Conservation (phyloP, 495 filamentous ascomycete genomes). For the Neurospora tetrasperma region DNA sequence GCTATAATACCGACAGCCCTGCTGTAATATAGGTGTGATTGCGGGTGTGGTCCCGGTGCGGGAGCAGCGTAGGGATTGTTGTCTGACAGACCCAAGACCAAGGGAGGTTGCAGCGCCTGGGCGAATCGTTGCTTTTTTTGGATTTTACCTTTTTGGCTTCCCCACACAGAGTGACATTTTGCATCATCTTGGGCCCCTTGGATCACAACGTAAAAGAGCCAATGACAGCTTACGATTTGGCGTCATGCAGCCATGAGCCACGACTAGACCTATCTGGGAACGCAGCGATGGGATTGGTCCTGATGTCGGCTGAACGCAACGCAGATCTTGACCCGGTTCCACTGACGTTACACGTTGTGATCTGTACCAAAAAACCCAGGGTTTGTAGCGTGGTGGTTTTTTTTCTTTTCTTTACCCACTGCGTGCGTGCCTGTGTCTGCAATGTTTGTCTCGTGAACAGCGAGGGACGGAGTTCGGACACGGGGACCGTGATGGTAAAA, state of each 20-base stretch:
- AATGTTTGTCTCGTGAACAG: not conserved
- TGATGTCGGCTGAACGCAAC: not conserved
- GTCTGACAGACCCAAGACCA: conserved; percentile 10
- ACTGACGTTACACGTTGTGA: not conserved
- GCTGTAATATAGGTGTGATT: not conserved
- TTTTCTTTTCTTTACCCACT: not conserved
- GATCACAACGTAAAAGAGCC: conserved; percentile 16
- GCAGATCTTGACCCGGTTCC: not conserved
- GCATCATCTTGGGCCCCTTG: not conserved
- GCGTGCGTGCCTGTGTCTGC: not conserved
- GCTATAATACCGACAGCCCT: not conserved
- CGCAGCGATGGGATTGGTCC: not conserved
- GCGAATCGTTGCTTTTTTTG: conserved; percentile 24
- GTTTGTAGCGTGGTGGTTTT: not conserved
- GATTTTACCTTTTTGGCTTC: conserved; percentile 22
- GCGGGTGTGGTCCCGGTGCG: not conserved
- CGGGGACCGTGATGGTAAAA: not conserved
- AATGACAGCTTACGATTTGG: conserved; percentile 8
- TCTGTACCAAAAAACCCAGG: not conserved
- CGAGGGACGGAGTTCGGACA: not conserved
- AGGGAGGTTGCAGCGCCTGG: conserved; percentile 21
- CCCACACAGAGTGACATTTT: conserved; percentile 11
- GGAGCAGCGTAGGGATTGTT: not conserved
- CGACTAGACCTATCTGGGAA: conserved; percentile 15
- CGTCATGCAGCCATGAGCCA: conserved; percentile 17